Evolutionary conservation across 2,329 filamentous ascomycete genomes (phyloP), one percentile per base, ranked within the genome.

Genomic region (Xylaria sp.): DNA sequence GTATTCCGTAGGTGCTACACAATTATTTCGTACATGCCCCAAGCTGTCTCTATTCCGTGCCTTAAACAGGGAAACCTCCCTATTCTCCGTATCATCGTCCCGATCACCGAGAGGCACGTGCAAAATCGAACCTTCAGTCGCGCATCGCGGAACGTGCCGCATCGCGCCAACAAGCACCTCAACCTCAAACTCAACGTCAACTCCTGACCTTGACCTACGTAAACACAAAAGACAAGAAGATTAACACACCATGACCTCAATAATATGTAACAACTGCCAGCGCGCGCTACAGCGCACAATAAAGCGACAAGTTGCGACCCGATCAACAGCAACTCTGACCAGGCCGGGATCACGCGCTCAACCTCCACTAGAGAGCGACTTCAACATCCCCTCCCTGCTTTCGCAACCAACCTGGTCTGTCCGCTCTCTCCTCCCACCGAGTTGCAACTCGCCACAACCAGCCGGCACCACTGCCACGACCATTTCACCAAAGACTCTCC

Each of bases 341-440:
- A 58, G 57, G 30, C 42, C 58, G 58, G 52, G 50, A 53, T 51
- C 49, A 71, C 74, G 23, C 77, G 9, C 59, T 35, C 10, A 39
- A 87, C 55, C 83, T 92, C 57, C 80, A 83, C 13, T 81, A 81
- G 46, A 35, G 23, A 48, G 44, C 11, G n/a, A 47, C 46, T 23
- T 16, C 11, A 47, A 42, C 53, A 59, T 69, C 56, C 69, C 75
- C 52, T 71, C 75, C n/a, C 78, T 89, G 57, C 84, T 93, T 57
- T 80, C 84, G 13, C 81, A 82, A 61, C 91, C 92, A 19, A 88
- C 83, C 53, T 97, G 92, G 92, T 96, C 92, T 51, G 87, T 95
- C 65, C 79, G 84, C 39, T 87, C 89, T 7, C 84, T 96, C 4
- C 79, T 94, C 0, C 84, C 88, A 10, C 51, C 73, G 62, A 58